Evolutionary conservation across 306 rosid genomes (phyloP), one percentile per base, ranked within the genome.

Genomic region (Corylus avellana): DNA sequence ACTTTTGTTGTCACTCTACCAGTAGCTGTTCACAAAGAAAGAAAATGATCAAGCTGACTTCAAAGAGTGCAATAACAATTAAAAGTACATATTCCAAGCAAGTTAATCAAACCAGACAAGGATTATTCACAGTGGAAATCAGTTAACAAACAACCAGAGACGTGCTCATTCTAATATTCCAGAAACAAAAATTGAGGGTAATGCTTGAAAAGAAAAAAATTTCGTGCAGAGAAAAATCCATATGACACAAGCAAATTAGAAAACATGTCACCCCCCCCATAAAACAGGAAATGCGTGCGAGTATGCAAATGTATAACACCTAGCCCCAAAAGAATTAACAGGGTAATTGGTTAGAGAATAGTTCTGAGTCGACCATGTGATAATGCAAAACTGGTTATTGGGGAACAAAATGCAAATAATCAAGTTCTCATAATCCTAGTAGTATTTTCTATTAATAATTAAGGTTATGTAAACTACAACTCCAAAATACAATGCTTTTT

Each of bases 1-100:
- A 94, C 98, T 86, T 94, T 94, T 25, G 97, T 94, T 3, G 98
- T 92, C 59, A 94, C 97, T 83, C 97, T 90, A 75, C 98, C 98
- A 0, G 97, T 94, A 7, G 98, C 98, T 94, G 87, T 75, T 68
- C 27, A 79, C 61, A 75, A 70, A 74, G 54, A 81, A 73, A 72
- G 78, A 3, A 49, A 57, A 10, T 20, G n/a, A 70, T 50, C 6
- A 63, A 76, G 32, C 20, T 50, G 35, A 73, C 16, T 12, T 32
- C 35, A 32, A 32, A 32, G 35, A 32, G 35, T 44, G 58, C 75
- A 80, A 55, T 17, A 0, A 12, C 35, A 2, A 22, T 22, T 22
- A 22, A 22, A 54, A 54, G 58, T 54, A 54, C n/a, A 17, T 57
- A 57, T n/a, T 57, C 13, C 8, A 22, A 57, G 63, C 29, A 57